A percentile compares a stretch with the other conserved stretches of the same genome.
Conservation (phyloP, 2,329 filamentous ascomycete species). For the Aspergillus novoparasiticus region DNA sequence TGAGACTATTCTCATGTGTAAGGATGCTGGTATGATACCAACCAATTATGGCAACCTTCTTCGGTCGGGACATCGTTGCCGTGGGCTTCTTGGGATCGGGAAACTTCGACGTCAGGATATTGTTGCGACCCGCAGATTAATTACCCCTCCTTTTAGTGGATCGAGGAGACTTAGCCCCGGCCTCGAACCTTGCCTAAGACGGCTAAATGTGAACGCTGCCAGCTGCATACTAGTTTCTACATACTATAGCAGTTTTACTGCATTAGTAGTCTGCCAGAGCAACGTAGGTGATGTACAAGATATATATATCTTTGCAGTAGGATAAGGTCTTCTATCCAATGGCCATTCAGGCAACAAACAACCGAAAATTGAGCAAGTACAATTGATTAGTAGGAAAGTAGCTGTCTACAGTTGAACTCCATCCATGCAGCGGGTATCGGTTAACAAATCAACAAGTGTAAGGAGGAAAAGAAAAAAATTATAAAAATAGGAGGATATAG, state of each 20-base stretch:
- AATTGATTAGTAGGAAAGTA: background rate
- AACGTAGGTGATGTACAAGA: background rate
- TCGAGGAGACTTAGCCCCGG: background rate
- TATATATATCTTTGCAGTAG: background rate
- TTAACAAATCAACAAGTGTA: background rate
- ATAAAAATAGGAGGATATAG: background rate
- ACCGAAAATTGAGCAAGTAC: background rate
- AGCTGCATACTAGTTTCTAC: background rate
- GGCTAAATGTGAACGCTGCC: background rate
- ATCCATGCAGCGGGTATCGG: slow-evolving; percentile 6
- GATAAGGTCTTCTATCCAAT: background rate
- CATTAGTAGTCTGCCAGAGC: background rate
- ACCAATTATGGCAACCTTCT: slow-evolving; percentile 59
- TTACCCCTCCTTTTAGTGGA: slow-evolving; percentile 5
- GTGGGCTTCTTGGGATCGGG: background rate
- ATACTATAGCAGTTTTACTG: background rate
- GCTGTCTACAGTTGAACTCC: background rate
- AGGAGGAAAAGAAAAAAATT: slow-evolving; percentile 6
- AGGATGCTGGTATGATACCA: slow-evolving; percentile 13
- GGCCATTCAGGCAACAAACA: background rate
- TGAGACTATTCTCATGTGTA: background rate
- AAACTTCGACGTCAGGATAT: background rate
- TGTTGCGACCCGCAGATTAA: background rate
- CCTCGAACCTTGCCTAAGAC: background rate
- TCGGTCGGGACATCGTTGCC: slow-evolving; percentile 31